Evolutionary conservation across 1,284 basidiomycete species (phyloP).

Genomic region (Irpex lacteus): DNA sequence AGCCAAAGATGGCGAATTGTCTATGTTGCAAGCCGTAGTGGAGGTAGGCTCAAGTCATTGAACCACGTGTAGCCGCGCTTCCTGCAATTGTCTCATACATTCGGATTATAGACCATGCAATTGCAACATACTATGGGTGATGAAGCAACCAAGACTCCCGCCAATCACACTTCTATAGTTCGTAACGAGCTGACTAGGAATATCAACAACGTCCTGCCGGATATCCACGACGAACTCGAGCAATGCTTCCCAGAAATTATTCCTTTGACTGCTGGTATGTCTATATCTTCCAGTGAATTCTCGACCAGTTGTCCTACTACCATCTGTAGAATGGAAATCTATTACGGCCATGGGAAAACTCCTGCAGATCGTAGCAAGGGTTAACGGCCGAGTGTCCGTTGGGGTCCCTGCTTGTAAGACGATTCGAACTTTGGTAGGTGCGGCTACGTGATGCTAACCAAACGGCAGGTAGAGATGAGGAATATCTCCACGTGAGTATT

Average conservation of each 20-base stretch:
- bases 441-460: background rate
- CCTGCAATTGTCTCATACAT: background rate
- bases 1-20: conserved; percentile 32
- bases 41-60: conserved; percentile 20
- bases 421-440: conserved; percentile 6
- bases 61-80: background rate
- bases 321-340: conserved; percentile 20
- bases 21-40: conserved; percentile 25
- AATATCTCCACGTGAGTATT: conserved; percentile 35
- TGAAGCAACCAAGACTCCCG: conserved; percentile 19
- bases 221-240: conserved; percentile 32
- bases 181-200: conserved; percentile 29
- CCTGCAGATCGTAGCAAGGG: conserved; percentile 22
- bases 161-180: conserved; percentile 26
- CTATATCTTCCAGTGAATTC: background rate
- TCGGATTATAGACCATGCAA: background rate
- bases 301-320: background rate
- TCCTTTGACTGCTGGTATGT: conserved; percentile 18
- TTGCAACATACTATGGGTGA: conserved; percentile 27
- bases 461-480: conserved; percentile 31
- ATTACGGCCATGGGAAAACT: conserved; percentile 14
- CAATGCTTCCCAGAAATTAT: conserved; percentile 28
- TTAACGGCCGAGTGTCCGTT: conserved; percentile 26
- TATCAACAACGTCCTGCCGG: conserved; percentile 22
- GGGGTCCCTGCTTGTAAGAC: conserved; percentile 26